Percentiles rank a stretch among this genome's conserved stretches.
These are phyloP conservation scores for Candida tallmaniae DNA, from an alignment of 805 yeast species.

Conservation along the genomic window DNA sequence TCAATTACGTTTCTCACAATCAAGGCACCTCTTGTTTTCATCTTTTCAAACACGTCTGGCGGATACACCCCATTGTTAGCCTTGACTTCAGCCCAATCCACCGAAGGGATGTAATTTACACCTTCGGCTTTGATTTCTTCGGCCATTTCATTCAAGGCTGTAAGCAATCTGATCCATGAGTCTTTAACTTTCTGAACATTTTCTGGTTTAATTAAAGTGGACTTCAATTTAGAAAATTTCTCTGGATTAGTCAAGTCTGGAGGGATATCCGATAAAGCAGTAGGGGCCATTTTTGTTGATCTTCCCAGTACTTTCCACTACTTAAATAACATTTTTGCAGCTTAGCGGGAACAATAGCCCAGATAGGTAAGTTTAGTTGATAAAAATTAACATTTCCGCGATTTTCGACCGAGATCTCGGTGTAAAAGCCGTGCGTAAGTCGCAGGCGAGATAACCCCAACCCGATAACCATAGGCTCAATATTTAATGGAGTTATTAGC, in stretches of 20 bases:
- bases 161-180: constrained; percentile 24
- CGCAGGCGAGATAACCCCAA: no score
- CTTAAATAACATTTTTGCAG: no score
- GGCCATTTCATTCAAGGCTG: constrained; percentile 17
- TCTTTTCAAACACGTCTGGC: constrained; percentile 5
- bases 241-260: constrained; percentile 8
- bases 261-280: constrained; percentile 4
- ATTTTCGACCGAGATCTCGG: no score
- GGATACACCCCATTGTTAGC: constrained; percentile 8
- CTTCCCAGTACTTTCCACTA: no score
- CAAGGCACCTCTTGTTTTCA: constrained; percentile 20
- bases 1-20: constrained; percentile 29
- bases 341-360: no score
- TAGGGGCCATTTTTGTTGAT: constrained; percentile 9
- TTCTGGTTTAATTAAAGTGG: constrained; percentile 19
- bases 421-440: no score
- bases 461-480: no score
- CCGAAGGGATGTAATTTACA: constrained; percentile 10
- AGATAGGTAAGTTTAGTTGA: no score
- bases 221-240: constrained; percentile 15
- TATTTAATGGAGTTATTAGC: no score
- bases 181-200: constrained; percentile 19
- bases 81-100: constrained; percentile 11
- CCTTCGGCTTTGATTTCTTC: constrained; percentile 9
- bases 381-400: no score